Base-by-base conservation (phyloP, 352 stramenopile genomes). In the Globisporangium cederbergense region DNA sequence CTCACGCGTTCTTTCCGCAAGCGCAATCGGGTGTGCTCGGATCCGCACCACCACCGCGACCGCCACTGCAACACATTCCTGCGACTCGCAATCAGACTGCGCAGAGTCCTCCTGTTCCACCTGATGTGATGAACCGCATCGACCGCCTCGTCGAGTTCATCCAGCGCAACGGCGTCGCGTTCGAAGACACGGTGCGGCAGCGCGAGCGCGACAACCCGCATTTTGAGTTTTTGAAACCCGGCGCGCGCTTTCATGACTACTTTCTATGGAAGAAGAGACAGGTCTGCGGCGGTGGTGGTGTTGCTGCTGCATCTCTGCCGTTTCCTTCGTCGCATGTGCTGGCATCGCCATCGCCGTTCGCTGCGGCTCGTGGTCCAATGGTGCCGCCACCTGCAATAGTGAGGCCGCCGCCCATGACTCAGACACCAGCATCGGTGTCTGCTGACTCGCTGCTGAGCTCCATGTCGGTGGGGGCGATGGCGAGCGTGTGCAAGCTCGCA, bases 131-230 rank as follows among this genome's bases (percentile, higher is more conserved):
- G 11, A 74, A 87, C 28, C 77, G 81, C 43, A 86, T 90, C 32
- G 77, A 88, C 46, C 65, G 75, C 13, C 72, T 90, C 22, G 65
- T 87, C 40, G 81, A 87, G 50, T 90, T 88, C 50, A 75, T 88
- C 34, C 63, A 65, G 20, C 78, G 81, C 53, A 90, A 90, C 42
- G 81, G 78, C 1, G 51, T 75, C 13, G 75, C 68, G 10, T 88
- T 90, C 49, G 81, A 90, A 68, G 72, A 71, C 20, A 83, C 78
- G 2, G 74, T 68, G 30, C 60, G 60, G 20, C 36, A 79, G 54
- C 69, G 79, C 20, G 81, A 90, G 71, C 67, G 62, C 7, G 58
- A 76, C 13, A 90, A 88, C 59, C 77, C 81, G 3, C 67, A 82
- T 16, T 90, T 90, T 32, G 75, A 68, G 11, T 90, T 90, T 58